Conservation (phyloP, 2,329 filamentous ascomycete genomes). For the Ilyonectria destructans region DNA sequence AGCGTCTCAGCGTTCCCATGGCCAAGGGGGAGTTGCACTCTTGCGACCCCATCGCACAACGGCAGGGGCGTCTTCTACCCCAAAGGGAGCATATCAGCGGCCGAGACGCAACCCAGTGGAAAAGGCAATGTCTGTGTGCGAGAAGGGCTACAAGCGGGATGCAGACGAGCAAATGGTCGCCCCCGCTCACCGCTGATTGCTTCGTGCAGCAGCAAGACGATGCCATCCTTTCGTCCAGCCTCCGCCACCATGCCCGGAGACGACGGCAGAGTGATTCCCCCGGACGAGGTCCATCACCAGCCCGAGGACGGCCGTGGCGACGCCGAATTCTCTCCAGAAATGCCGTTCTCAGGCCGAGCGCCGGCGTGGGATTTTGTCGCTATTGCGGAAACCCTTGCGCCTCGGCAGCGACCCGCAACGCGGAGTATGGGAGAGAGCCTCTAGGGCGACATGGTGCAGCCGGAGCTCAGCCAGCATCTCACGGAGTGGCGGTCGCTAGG, state of each 20-base stretch:
- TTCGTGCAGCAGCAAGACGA: conserved; percentile 20
- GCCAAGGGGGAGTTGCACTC: conserved; percentile 19
- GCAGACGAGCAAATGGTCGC: conserved; percentile 25
- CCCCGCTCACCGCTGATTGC: conserved; percentile 41
- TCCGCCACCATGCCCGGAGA: conserved; percentile 29
- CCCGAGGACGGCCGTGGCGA: conserved; percentile 28
- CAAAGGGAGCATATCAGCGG: conserved; percentile 28
- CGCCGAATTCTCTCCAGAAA: conserved; percentile 28
- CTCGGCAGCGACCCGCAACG: conserved; percentile 36
- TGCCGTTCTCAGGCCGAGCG: conserved; percentile 31
- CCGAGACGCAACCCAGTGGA: conserved; percentile 35
- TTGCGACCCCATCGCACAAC: conserved; percentile 29
- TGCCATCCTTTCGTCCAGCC: conserved; percentile 27
- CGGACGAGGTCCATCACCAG: conserved; percentile 25
- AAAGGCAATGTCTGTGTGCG: conserved; percentile 35
- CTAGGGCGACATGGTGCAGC: conserved; percentile 27
- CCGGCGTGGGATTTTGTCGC: conserved; percentile 32
- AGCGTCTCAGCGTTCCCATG: background rate
- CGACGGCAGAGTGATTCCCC: conserved; percentile 20
- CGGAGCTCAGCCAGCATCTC: conserved; percentile 37
- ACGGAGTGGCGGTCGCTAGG: conserved; percentile 38
- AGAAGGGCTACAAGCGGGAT: conserved; percentile 28
- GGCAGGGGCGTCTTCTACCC: conserved; percentile 19
- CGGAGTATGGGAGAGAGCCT: conserved; percentile 30
- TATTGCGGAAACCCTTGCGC: conserved; percentile 33